Evolutionary conservation across 2,329 filamentous ascomycete species (phyloP).

Genomic region (Fusarium sacchari): DNA sequence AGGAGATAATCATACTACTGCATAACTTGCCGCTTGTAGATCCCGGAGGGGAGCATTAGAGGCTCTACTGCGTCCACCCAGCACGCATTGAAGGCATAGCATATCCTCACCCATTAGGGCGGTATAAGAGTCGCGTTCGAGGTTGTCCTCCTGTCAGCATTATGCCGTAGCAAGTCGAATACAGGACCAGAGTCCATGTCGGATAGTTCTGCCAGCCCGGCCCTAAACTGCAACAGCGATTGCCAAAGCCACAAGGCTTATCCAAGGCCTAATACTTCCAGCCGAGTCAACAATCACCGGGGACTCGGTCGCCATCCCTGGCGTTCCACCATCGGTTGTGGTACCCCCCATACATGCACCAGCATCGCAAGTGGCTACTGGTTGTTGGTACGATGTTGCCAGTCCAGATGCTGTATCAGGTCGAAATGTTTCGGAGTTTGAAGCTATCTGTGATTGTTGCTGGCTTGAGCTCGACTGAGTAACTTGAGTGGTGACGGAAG

Average conservation of each 20-base stretch:
- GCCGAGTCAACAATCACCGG: neutral
- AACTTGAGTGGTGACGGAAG: neutral
- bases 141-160: neutral
- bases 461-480: neutral
- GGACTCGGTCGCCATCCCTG: neutral
- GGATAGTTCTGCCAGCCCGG: no score
- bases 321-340: neutral
- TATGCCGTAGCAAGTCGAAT: neutral
- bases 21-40: neutral
- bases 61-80: neutral
- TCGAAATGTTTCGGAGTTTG: neutral
- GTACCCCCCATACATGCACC: neutral
- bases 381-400: neutral
- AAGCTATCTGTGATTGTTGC: neutral
- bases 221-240: neutral
- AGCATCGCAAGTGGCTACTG: neutral
- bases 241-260: neutral
- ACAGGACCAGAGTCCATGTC: neutral
- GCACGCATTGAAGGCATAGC: neutral
- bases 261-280: neutral
- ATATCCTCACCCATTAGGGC: rapidly evolving
- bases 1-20: neutral
- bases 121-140: neutral
- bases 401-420: neutral
- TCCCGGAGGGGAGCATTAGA: neutral